phyloP scores from a whole-genome alignment of 2,329 filamentous ascomycete species.

The Cladosporium phlei region DNA sequence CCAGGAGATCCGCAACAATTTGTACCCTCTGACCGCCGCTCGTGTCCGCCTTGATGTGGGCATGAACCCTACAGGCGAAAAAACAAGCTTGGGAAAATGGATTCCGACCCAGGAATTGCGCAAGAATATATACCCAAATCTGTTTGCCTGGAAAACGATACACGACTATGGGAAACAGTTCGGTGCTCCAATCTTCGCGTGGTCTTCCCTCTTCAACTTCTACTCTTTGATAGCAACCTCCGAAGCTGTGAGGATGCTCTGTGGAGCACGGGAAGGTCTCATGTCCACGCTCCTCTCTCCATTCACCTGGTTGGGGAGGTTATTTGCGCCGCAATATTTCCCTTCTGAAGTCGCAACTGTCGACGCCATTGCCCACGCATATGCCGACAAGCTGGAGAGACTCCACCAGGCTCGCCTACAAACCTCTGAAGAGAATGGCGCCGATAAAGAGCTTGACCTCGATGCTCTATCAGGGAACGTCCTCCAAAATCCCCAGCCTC shows the following conservation, averaged over 20 bases:
- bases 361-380: no score
- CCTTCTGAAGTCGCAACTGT: not conserved
- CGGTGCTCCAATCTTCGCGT: slow-evolving; percentile 13
- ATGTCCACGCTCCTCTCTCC: slow-evolving; percentile 20
- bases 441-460: not conserved
- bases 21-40: slow-evolving; percentile 18
- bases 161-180: slow-evolving; percentile 15
- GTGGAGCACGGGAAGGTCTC: slow-evolving; percentile 24
- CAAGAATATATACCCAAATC: no score
- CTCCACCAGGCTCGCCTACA: not conserved
- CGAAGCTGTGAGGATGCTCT: slow-evolving; percentile 27
- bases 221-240: slow-evolving; percentile 23
- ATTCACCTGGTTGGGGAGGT: slow-evolving; percentile 10
- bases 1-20: slow-evolving; percentile 17
- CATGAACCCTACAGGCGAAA: not conserved
- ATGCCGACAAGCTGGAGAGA: not conserved
- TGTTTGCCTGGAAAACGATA: no score
- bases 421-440: not conserved
- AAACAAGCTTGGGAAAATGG: no score
- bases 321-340: not conserved
- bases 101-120: no score
- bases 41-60: not conserved
- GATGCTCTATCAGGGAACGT: not conserved
- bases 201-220: slow-evolving; percentile 20
- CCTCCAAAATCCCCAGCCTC: not conserved